Evolutionary conservation across 2,329 filamentous ascomycete species (phyloP), one percentile per base, ranked within the genome.

Genomic region (Aspergillus tamarii): DNA sequence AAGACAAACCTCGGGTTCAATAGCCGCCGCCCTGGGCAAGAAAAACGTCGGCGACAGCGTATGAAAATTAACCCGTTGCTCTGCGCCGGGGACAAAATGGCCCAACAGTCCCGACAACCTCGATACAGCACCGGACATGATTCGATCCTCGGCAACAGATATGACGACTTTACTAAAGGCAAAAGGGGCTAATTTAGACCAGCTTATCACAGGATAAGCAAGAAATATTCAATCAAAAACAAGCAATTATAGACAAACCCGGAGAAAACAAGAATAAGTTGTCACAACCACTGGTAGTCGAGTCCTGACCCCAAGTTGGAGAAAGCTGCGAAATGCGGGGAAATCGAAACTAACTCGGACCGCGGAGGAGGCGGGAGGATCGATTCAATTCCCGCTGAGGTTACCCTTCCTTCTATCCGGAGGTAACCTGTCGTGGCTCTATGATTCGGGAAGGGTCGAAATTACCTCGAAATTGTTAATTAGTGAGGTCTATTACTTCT

Each of bases 21-120:
- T 95, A 53, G 87, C 84, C 8, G 94, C 94, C 21, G 94, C 93
- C 59, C 94, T 89, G 68, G 92, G 91, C 26, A 96, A 83, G 76
- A 97, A 97, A 77, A 88, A 89, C 3, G 94, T 97, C 0, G 94
- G 94, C 1, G 92, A 94, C 34, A 98, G 87, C 19, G 90, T 88
- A 78, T 81, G 76, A 68, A 80, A 69, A 58, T 79, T 81, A 61
- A 78, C 76, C 58, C 74, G 78, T 55, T 76, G 75, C 60, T 76
- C 70, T 50, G 70, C 63, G 4, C 70, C 46, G 21, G 69, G 66
- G 36, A 66, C 50, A 23, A 77, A 67, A 58, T 78, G 75, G 57
- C 72, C 70, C 8, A 76, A 67, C 32, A 77, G 59, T 54, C 71
- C 71, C 26, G 72, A 73, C 45, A 77, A 67, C 19, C 73, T 70